Evolutionary conservation across 495 filamentous ascomycete genomes (phyloP).

Genomic region (Filosporella fistucella): DNA sequence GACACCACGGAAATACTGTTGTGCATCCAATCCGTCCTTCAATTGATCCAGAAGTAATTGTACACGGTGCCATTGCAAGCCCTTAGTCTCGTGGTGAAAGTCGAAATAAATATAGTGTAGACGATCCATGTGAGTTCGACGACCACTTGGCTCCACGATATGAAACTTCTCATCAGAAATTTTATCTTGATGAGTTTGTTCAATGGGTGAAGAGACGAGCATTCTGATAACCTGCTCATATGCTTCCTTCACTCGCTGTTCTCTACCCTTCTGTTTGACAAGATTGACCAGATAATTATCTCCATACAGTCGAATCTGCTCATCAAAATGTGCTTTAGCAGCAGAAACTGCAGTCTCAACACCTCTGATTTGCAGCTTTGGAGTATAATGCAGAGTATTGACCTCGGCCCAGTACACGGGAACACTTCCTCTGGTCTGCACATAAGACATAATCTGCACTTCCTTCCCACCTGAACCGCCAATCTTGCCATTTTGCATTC

Average conservation of each 20-base stretch:
- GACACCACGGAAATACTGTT: slow-evolving; percentile 89
- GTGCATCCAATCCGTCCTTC: slow-evolving; percentile 60
- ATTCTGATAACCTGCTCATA: slow-evolving; percentile 83
- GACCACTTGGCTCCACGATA: slow-evolving; percentile 59
- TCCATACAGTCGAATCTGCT: slow-evolving; percentile 88
- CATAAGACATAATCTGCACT: slow-evolving; percentile 84
- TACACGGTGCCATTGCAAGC: slow-evolving; percentile 87
- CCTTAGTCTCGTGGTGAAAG: slow-evolving; percentile 96
- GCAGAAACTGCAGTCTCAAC: slow-evolving; percentile 78
- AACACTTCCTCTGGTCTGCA: slow-evolving; percentile 92
- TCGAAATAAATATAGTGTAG: slow-evolving; percentile 97
- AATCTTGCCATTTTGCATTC: slow-evolving; percentile 66
- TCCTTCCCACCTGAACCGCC: slow-evolving; percentile 56
- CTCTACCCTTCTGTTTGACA: slow-evolving; percentile 90
- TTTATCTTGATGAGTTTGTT: slow-evolving; percentile 54
- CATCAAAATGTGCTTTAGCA: slow-evolving; percentile 79
- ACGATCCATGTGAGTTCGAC: slow-evolving; percentile 63
- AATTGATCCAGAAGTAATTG: slow-evolving; percentile 80
- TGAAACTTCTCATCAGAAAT: slow-evolving; percentile 71
- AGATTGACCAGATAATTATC: slow-evolving; percentile 97
- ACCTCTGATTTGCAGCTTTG: slow-evolving; percentile 79
- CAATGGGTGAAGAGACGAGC: slow-evolving; percentile 60
- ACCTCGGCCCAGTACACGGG: slow-evolving; percentile 94
- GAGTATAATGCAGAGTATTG: slow-evolving; percentile 84
- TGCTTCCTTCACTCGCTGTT: slow-evolving; percentile 79